Evolutionary conservation across 2,329 filamentous ascomycete genomes (phyloP).

Genomic region (Dothiorella sarmentorum): DNA sequence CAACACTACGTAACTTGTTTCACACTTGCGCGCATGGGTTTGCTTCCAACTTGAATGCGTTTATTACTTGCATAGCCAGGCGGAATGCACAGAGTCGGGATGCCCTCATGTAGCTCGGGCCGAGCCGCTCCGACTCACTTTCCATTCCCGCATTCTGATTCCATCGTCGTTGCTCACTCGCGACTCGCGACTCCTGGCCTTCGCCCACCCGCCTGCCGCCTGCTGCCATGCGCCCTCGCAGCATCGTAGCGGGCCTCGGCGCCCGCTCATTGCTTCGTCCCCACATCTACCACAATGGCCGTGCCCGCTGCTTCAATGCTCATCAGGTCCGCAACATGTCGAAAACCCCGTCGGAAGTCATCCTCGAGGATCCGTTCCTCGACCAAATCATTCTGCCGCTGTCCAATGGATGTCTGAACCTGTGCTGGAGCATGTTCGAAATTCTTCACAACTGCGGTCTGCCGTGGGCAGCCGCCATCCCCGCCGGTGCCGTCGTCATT

Average conservation of each 20-base stretch:
- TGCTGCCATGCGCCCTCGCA: slow-evolving; percentile 24
- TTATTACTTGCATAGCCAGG: too few relatives aligned
- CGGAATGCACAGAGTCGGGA: too few relatives aligned
- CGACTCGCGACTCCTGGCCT: neutral
- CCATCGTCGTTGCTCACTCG: too few relatives aligned
- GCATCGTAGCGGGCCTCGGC: slow-evolving; percentile 24
- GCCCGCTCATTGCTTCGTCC: slow-evolving; percentile 32
- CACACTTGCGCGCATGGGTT: too few relatives aligned
- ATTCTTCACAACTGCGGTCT: slow-evolving; percentile 51
- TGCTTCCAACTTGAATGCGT: too few relatives aligned
- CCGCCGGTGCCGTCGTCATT: slow-evolving; percentile 52
- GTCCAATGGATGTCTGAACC: neutral
- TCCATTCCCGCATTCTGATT: too few relatives aligned
- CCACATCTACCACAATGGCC: slow-evolving; percentile 31
- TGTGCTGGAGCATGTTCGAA: slow-evolving; percentile 31
- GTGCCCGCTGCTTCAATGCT: slow-evolving; percentile 21
- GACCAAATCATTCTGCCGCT: slow-evolving; percentile 23
- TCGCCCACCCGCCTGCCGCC: neutral
- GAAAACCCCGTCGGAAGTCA: too few relatives aligned
- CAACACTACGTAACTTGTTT: too few relatives aligned
- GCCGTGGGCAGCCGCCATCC: slow-evolving; percentile 55
- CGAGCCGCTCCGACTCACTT: too few relatives aligned
- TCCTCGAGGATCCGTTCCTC: slow-evolving; percentile 37
- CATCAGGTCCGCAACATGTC: slow-evolving; percentile 35
- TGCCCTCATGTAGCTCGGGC: neutral